phyloP scores from a whole-genome alignment of 2,329 filamentous ascomycete genomes.

The Colletotrichum sp. region DNA sequence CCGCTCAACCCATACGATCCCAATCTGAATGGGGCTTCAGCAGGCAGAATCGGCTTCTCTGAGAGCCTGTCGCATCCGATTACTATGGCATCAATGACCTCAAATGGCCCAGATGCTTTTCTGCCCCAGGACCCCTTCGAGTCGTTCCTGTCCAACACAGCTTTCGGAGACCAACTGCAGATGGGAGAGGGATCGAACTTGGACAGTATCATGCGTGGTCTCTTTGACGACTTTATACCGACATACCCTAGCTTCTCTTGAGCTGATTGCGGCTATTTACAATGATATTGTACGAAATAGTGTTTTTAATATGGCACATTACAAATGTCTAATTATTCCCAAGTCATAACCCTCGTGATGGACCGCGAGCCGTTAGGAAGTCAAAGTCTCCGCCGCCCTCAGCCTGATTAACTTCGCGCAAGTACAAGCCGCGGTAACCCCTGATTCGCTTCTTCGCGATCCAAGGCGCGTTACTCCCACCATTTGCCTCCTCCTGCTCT shows the following conservation, averaged over 20 bases:
- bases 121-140: conserved; percentile 25
- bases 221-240: conserved; percentile 43
- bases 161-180: conserved; percentile 33
- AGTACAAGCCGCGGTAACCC: conserved; percentile 65
- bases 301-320: background rate
- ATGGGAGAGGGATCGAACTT: conserved; percentile 33
- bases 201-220: conserved; percentile 35
- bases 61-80: background rate
- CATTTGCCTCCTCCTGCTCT: conserved; percentile 39
- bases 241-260: conserved; percentile 17
- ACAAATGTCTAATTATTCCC: background rate
- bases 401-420: conserved; percentile 64
- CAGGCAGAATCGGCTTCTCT: background rate
- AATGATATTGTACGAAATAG: background rate
- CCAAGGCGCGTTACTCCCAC: conserved; percentile 34
- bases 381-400: conserved; percentile 66
- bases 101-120: background rate
- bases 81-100: background rate
- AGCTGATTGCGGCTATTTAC: background rate
- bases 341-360: background rate
- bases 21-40: background rate
- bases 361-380: conserved; percentile 54
- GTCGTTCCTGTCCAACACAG: conserved; percentile 26
- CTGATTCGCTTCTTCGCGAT: conserved; percentile 43
- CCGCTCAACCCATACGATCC: background rate